Conservation (phyloP, 495 filamentous ascomycete genomes). For the Daldinia loculata region DNA sequence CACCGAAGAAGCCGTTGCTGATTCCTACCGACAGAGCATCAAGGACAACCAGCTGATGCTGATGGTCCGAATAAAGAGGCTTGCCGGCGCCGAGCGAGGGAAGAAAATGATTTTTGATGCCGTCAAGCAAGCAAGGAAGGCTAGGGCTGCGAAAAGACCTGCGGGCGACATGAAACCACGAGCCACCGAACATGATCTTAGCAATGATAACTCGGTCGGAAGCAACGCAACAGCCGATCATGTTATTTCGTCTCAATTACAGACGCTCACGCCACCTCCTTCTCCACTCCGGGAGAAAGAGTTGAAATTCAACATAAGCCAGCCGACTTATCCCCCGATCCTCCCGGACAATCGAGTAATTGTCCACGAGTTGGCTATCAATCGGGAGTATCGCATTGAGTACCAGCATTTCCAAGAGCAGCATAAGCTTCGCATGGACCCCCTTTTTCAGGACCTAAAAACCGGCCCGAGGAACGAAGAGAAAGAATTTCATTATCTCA, state of each 20-base stretch:
- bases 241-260: conserved; percentile 46
- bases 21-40: conserved; percentile 92
- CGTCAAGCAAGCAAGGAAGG: conserved; percentile 78
- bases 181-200: conserved; percentile 58
- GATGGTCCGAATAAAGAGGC: conserved; percentile 85
- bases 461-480: conserved; percentile 74
- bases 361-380: conserved; percentile 91
- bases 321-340: conserved; percentile 55
- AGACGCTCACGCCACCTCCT: conserved; percentile 55
- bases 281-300: conserved; percentile 50
- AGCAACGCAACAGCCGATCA: conserved; percentile 48
- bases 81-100: conserved; percentile 83
- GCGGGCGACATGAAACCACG: conserved; percentile 75
- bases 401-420: conserved; percentile 60
- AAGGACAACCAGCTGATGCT: conserved; percentile 91
- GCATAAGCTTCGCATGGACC: conserved; percentile 60
- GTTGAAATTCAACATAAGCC: conserved; percentile 52
- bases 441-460: conserved; percentile 81
- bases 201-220: conserved; percentile 49
- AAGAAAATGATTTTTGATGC: conserved; percentile 84
- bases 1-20: conserved; percentile 81
- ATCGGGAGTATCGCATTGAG: conserved; percentile 76
- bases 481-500: conserved; percentile 66
- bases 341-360: conserved; percentile 86
- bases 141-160: conserved; percentile 72